These are phyloP conservation scores for Exophiala spinifera DNA, from an alignment of 2,329 filamentous ascomycete genomes.

Conservation along the genomic window DNA sequence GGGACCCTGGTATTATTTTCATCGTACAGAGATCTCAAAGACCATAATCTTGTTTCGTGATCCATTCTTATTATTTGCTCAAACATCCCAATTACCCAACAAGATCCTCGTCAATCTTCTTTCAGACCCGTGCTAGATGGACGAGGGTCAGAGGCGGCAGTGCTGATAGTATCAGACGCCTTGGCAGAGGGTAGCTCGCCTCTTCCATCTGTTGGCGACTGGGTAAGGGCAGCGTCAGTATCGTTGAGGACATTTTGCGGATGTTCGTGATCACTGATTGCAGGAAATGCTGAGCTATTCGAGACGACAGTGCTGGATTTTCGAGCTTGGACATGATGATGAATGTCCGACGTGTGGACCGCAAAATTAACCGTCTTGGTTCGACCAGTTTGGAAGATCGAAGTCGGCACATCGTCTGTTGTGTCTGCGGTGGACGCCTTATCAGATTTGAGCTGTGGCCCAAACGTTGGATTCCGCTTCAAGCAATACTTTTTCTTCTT, in stretches of 20 bases:
- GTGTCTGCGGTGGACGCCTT: neutral
- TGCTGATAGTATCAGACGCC: too few relatives aligned
- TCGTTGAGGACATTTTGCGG: neutral
- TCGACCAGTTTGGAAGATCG: neutral
- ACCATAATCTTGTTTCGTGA: too few relatives aligned
- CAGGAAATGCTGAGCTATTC: conserved; percentile 15
- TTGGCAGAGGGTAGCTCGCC: neutral
- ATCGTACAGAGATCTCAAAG: too few relatives aligned
- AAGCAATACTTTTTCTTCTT: conserved; percentile 13
- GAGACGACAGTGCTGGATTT: neutral
- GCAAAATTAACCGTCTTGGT: neutral
- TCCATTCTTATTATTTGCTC: too few relatives aligned
- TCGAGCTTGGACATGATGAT: neutral
- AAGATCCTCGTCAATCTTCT: too few relatives aligned
- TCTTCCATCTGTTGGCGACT: neutral
- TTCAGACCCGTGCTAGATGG: too few relatives aligned
- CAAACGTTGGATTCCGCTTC: conserved; percentile 7
- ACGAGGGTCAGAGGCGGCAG: too few relatives aligned
- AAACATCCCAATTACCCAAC: too few relatives aligned
- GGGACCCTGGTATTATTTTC: too few relatives aligned
- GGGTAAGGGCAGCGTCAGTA: neutral
- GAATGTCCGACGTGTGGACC: neutral
- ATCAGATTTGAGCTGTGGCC: conserved; percentile 10
- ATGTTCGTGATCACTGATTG: conserved; percentile 9
- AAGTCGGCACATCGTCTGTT: neutral